phyloP scores from a whole-genome alignment of 2,329 filamentous ascomycete species.

The Akanthomyces dipterigenus region DNA sequence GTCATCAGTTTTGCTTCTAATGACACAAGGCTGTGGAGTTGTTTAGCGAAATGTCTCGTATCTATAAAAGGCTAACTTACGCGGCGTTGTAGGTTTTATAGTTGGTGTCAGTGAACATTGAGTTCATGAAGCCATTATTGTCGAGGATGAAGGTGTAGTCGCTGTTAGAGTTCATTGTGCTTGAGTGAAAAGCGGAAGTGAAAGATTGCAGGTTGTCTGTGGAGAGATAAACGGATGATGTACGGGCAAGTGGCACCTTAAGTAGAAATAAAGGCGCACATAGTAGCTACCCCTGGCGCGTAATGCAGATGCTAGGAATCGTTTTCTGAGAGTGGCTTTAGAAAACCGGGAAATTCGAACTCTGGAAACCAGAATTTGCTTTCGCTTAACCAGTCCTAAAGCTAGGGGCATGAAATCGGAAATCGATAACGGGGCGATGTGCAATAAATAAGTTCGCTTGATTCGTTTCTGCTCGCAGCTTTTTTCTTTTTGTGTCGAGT shows the following conservation, averaged over 20 bases:
- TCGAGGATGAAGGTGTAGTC: background rate
- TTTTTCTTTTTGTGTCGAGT: background rate
- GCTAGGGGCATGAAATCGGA: background rate
- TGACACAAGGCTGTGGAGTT: background rate
- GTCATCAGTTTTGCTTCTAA: background rate
- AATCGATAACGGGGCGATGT: background rate
- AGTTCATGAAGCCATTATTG: background rate
- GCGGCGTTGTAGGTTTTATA: background rate
- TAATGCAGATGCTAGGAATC: background rate
- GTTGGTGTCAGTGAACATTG: background rate
- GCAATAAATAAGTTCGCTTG: background rate
- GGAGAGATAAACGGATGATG: background rate
- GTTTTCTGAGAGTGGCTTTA: background rate
- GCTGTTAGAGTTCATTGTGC: background rate
- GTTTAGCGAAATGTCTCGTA: background rate
- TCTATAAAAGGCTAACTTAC: background rate
- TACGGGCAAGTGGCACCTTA: background rate
- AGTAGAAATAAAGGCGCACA: background rate
- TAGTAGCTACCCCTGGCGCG: background rate
- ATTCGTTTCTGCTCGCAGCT: background rate
- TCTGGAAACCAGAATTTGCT: background rate
- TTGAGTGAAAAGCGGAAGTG: too few relatives aligned
- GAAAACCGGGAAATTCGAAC: background rate
- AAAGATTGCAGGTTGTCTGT: background rate
- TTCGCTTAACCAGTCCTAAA: background rate